phyloP scores from a whole-genome alignment of 1,139 yeast species.

The Nadsonia commutata region DNA sequence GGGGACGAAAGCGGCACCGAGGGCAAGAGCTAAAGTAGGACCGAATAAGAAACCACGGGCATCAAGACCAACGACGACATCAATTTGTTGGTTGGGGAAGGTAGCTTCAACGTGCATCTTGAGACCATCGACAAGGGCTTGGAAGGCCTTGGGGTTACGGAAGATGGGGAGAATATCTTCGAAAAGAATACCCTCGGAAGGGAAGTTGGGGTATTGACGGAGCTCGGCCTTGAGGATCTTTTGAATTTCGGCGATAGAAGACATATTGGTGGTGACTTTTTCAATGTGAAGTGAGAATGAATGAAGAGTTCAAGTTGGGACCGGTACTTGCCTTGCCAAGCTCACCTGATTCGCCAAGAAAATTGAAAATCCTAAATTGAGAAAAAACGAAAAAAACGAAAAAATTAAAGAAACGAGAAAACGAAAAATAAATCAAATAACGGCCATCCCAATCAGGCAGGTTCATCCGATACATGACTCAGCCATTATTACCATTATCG shows the following conservation, averaged over 20 bases:
- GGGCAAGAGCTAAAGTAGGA: conserved; percentile 80
- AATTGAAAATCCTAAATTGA: conserved; percentile 4
- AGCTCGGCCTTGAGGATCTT: conserved; percentile 18
- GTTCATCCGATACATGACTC: too few species aligned
- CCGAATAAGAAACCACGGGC: conserved; percentile 96
- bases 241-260: conserved; percentile 8
- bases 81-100: conserved; percentile 38
- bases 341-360: too few species aligned
- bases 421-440: too few species aligned
- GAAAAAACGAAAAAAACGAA: neutral
- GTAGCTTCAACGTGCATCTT: conserved; percentile 52
- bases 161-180: conserved; percentile 94
- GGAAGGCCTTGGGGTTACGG: conserved; percentile 65
- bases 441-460: too few species aligned
- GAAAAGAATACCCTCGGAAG: conserved; percentile 79
- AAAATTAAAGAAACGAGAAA: neutral
- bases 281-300: neutral
- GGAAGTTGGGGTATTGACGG: conserved; percentile 81
- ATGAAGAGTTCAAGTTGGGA: too few species aligned
- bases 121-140: conserved; percentile 68
- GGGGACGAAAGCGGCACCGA: conserved; percentile 86
- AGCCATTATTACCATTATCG: too few species aligned
- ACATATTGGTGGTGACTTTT: neutral
- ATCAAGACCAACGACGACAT: conserved; percentile 86
- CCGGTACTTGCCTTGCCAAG: too few species aligned